These are phyloP conservation scores for Diaporthe citrichinensis DNA, from an alignment of 2,329 filamentous ascomycete species.

Conservation along the genomic window DNA sequence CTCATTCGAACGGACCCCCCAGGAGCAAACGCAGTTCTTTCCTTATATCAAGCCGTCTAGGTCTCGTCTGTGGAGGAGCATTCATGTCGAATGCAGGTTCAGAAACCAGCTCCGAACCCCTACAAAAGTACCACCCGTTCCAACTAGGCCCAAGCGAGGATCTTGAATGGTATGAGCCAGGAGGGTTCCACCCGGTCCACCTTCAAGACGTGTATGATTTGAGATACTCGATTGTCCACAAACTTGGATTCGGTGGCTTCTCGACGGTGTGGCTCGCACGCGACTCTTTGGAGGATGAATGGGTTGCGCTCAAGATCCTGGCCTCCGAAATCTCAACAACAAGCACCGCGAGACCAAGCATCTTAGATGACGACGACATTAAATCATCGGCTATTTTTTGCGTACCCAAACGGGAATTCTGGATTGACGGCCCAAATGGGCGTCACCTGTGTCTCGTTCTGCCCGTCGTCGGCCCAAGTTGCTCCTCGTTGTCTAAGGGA, in stretches of 20 bases:
- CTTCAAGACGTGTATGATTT: constrained; percentile 54
- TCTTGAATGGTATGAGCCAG: constrained; percentile 47
- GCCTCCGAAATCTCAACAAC: constrained; percentile 35
- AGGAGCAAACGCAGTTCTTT: background rate
- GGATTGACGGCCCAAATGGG: constrained; percentile 37
- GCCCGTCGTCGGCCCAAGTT: constrained; percentile 37
- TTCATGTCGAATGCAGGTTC: background rate
- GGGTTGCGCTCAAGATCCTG: constrained; percentile 43
- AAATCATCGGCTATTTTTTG: constrained; percentile 41
- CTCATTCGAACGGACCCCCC: background rate
- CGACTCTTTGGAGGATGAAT: constrained; percentile 15
- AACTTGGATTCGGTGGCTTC: constrained; percentile 55
- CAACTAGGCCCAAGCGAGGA: constrained; percentile 25
- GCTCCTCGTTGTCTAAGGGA: constrained; percentile 39
- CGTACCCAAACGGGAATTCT: constrained; percentile 37
- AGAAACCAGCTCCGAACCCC: background rate
- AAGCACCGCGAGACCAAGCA: constrained; percentile 5
- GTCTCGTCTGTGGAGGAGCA: background rate
- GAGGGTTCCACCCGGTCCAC: constrained; percentile 56
- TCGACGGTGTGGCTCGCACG: constrained; percentile 51
- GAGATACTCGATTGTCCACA: constrained; percentile 55
- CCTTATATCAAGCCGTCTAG: background rate
- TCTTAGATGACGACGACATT: constrained; percentile 25
- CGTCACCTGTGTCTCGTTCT: constrained; percentile 27
- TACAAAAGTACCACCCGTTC: background rate